Conservation (phyloP, 2,329 filamentous ascomycete species). For the Talaromyces atroroseus region DNA sequence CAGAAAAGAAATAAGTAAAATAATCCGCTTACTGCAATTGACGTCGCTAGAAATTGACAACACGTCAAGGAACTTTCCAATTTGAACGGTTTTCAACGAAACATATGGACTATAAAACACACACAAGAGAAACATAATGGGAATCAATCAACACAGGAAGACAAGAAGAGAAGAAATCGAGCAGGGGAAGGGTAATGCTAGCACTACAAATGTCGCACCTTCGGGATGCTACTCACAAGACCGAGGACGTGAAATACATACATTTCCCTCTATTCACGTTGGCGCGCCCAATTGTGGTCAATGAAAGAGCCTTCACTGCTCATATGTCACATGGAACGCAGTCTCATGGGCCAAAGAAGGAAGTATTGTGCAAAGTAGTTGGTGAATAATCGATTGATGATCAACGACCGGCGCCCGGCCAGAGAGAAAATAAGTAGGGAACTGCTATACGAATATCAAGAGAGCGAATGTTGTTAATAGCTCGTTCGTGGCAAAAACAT, state of each 20-base stretch:
- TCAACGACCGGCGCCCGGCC: constrained; percentile 6
- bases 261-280: constrained; percentile 5
- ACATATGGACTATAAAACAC: constrained; percentile 5
- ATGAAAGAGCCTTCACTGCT: constrained; percentile 3
- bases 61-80: constrained; percentile 8
- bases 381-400: constrained; percentile 2
- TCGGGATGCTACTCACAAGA: background rate
- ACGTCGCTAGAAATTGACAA: background rate
- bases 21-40: background rate
- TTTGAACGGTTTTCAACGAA: background rate
- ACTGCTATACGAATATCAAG: constrained; percentile 1
- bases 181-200: constrained; percentile 3
- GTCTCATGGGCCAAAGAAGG: constrained; percentile 1
- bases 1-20: background rate
- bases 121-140: constrained; percentile 11
- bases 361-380: background rate
- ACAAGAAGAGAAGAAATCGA: background rate
- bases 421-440: background rate
- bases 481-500: background rate
- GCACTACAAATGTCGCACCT: constrained; percentile 9
- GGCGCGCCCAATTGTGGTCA: background rate
- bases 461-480: constrained; percentile 1
- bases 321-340: constrained; percentile 7
- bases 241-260: constrained; percentile 1
- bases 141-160: constrained; percentile 8